Conservation (phyloP, 1,284 basidiomycete species). For the Trichosporon faecale region DNA sequence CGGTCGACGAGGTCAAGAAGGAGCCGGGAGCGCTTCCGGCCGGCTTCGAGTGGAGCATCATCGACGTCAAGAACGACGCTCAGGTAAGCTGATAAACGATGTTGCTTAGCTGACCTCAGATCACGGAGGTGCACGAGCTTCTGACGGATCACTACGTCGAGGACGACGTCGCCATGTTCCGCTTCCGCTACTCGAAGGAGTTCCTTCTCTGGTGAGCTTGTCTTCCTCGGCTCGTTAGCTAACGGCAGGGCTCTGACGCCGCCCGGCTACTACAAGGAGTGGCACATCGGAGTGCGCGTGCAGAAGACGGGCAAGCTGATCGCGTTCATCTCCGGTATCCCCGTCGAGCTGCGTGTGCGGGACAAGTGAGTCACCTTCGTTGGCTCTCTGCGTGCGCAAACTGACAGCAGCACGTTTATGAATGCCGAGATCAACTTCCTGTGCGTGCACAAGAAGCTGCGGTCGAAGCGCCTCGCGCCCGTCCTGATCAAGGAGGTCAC, state of each 20-base stretch:
- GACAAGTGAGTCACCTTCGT: constrained; percentile 61
- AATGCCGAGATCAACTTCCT: constrained; percentile 96
- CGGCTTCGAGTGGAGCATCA: constrained; percentile 86
- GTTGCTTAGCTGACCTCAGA: constrained; percentile 54
- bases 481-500: constrained; percentile 99
- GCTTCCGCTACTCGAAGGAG: constrained; percentile 93
- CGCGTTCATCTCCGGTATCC: constrained; percentile 97
- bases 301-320: constrained; percentile 85
- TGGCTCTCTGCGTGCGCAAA: background rate
- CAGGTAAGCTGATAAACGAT: constrained; percentile 57
- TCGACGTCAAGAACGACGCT: constrained; percentile 74
- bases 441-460: constrained; percentile 95
- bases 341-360: constrained; percentile 74
- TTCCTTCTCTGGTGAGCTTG: constrained; percentile 79
- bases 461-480: constrained; percentile 91
- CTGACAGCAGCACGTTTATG: constrained; percentile 59
- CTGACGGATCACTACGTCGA: constrained; percentile 94
- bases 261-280: constrained; percentile 87
- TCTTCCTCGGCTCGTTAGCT: background rate
- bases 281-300: constrained; percentile 95
- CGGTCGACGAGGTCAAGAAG: constrained; percentile 74
- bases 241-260: constrained; percentile 82
- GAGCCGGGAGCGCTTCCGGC: constrained; percentile 84
- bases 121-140: constrained; percentile 87
- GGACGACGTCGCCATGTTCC: constrained; percentile 90